These are phyloP conservation scores for Adiantum capillusveneris DNA, from an alignment of 75 land plant species.

Conservation along the genomic window DNA sequence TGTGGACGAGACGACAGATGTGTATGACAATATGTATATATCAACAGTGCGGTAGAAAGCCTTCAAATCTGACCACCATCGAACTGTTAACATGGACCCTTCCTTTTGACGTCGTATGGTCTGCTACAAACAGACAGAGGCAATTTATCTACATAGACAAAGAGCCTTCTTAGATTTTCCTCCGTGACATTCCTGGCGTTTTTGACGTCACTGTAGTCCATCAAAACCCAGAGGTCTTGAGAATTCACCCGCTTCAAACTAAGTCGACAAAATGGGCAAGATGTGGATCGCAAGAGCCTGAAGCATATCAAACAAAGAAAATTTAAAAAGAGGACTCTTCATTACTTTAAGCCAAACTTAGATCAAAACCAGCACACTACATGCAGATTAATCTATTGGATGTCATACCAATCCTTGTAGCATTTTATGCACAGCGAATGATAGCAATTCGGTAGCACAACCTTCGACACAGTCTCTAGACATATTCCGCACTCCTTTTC, in stretches of 20 bases:
- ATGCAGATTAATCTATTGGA: too few relatives aligned
- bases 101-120: constrained; percentile 29
- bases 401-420: constrained; percentile 80
- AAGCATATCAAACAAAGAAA: too few relatives aligned
- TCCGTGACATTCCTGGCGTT: constrained; percentile 49
- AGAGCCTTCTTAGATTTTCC: constrained; percentile 70
- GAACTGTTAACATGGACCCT: too few relatives aligned
- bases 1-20: too few relatives aligned
- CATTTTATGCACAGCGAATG: constrained; percentile 70
- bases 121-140: constrained; percentile 61
- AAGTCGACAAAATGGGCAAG: constrained; percentile 89
- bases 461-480: constrained; percentile 49
- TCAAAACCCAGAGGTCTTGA: constrained; percentile 72
- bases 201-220: constrained; percentile 56
- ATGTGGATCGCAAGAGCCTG: constrained; percentile 75
- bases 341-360: too few relatives aligned
- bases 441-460: constrained; percentile 65
- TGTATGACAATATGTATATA: too few relatives aligned
- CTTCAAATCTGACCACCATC: too few relatives aligned
- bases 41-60: too few relatives aligned
- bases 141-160: constrained; percentile 75
- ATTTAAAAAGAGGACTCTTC: too few relatives aligned
- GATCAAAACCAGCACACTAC: too few relatives aligned
- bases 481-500: constrained; percentile 87
- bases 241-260: constrained; percentile 82